A percentile compares a stretch with the other conserved stretches of the same genome.
phyloP scores from a whole-genome alignment of 148 eudicot species.

The Silene conica region DNA sequence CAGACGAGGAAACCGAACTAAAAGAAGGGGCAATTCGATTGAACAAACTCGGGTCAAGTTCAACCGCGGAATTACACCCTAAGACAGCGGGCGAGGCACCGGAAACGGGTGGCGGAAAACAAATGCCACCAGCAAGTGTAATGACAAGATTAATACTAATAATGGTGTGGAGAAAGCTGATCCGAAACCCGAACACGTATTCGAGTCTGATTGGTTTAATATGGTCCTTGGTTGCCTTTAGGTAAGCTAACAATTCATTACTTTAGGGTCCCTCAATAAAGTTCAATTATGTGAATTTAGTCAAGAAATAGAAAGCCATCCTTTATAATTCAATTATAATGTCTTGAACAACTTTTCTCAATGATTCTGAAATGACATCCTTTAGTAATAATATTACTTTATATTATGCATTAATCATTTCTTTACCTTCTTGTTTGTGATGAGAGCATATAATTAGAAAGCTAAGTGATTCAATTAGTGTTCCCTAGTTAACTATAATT shows the following conservation, averaged over 20 bases:
- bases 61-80: conserved; percentile 53
- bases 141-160: conserved; percentile 78
- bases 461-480: no score
- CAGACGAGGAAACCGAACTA: conserved; percentile 27
- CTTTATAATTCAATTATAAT: background rate
- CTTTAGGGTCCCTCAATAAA: conserved; percentile 12
- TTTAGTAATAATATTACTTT: background rate
- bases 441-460: no score
- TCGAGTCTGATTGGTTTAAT: conserved; percentile 71
- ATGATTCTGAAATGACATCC: background rate
- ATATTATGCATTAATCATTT: background rate
- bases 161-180: conserved; percentile 80
- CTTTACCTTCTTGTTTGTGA: background rate
- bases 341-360: conserved; percentile 2
- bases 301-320: conserved; percentile 14
- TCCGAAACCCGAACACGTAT: conserved; percentile 82
- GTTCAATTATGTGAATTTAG: conserved; percentile 18
- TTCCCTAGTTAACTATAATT: no score
- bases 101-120: conserved; percentile 36
- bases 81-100: conserved; percentile 30
- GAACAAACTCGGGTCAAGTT: conserved; percentile 55
- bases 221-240: conserved; percentile 63
- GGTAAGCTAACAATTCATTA: conserved; percentile 32
- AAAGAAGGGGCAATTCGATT: conserved; percentile 46
- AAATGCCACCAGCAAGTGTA: conserved; percentile 89